Conservation (phyloP, 805 yeast genomes). For the Yarrowia sp. region DNA sequence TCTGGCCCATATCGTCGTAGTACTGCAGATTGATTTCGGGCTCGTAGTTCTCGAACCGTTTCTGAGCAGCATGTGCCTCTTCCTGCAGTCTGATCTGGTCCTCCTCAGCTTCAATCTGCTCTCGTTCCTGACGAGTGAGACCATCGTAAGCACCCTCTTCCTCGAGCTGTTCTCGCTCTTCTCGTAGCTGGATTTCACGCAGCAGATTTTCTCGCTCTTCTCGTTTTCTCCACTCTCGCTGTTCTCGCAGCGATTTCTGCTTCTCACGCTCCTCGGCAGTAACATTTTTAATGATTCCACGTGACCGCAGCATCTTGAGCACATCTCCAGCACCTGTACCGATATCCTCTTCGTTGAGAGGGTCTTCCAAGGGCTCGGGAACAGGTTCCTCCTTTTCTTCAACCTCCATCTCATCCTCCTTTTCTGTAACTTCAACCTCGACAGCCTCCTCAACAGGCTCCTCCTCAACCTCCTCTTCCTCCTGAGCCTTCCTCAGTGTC, state of each 20-base stretch:
- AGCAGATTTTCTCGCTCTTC: conserved; percentile 30
- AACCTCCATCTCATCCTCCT: neutral
- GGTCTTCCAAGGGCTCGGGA: conserved; percentile 4
- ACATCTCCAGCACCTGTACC: conserved; percentile 37
- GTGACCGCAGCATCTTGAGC: conserved; percentile 38
- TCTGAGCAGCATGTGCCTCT: conserved; percentile 37
- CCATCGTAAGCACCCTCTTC: conserved; percentile 29
- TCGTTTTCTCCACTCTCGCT: conserved; percentile 32
- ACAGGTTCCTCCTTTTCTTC: neutral
- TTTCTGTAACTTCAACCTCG: neutral
- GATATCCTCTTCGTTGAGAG: conserved; percentile 11
- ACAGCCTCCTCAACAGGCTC: neutral
- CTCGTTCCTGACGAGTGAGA: conserved; percentile 39
- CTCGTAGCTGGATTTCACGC: conserved; percentile 33
- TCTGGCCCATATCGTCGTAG: conserved; percentile 61
- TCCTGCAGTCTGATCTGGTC: conserved; percentile 36
- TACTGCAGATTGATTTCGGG: conserved; percentile 53
- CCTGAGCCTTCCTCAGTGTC: conserved; percentile 28
- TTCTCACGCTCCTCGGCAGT: conserved; percentile 32
- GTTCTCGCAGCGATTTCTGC: conserved; percentile 32
- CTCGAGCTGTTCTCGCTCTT: conserved; percentile 31
- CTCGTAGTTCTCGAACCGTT: conserved; percentile 42
- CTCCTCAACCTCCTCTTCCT: conserved; percentile 10
- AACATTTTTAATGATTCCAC: conserved; percentile 36
- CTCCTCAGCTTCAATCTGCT: conserved; percentile 37